Evolutionary conservation across 2,329 filamentous ascomycete species (phyloP).

Genomic region (Coniochaeta sp.): DNA sequence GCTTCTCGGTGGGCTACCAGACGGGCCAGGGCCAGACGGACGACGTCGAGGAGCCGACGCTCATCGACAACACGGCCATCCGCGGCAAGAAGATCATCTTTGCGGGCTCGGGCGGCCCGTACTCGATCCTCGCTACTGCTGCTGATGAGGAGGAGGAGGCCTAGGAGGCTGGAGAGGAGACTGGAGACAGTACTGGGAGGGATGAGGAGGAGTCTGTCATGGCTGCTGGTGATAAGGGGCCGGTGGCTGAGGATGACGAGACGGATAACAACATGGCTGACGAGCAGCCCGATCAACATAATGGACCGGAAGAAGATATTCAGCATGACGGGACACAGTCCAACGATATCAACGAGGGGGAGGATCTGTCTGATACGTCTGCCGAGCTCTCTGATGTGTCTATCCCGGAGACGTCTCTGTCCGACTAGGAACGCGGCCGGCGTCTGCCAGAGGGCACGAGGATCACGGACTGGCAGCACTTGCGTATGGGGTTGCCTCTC

Average conservation of each 20-base stretch:
- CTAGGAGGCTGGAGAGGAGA: neutral
- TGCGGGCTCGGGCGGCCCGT: slow-evolving; percentile 87
- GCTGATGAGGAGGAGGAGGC: slow-evolving; percentile 18
- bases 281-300: too few species aligned
- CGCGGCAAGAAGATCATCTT: slow-evolving; percentile 66
- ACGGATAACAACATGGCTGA: too few species aligned
- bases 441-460: neutral
- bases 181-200: neutral
- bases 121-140: slow-evolving; percentile 53
- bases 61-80: slow-evolving; percentile 80
- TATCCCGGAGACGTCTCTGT: neutral
- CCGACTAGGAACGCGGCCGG: neutral
- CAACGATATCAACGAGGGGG: too few species aligned
- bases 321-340: too few species aligned
- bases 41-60: slow-evolving; percentile 68
- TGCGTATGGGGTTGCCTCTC: neutral
- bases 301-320: too few species aligned
- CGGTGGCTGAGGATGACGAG: too few species aligned
- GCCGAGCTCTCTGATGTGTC: too few species aligned
- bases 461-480: neutral
- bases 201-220: neutral
- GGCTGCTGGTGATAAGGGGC: too few species aligned
- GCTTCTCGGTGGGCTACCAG: slow-evolving; percentile 74
- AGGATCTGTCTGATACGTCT: too few species aligned
- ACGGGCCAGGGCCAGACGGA: slow-evolving; percentile 72